Conservation (phyloP, 2,329 filamentous ascomycete species). For the Fusarium neocosmosporiellum region DNA sequence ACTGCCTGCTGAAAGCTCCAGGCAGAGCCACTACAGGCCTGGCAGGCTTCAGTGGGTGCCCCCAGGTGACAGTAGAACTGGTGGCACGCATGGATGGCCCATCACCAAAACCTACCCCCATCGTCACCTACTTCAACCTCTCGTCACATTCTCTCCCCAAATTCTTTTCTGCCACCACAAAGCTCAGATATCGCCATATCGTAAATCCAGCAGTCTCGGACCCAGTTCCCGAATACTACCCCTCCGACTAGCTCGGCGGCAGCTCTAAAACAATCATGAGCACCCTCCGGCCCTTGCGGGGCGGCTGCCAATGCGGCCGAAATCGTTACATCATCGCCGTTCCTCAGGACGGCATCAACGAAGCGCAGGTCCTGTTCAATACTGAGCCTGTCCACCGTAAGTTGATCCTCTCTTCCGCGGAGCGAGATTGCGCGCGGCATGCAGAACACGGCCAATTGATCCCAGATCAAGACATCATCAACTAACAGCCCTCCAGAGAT, state of each 20-base stretch:
- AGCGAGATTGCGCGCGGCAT: background rate
- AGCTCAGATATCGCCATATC: background rate
- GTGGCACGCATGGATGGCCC: background rate
- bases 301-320: slow-evolving; percentile 86
- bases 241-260: background rate
- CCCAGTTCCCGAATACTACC: background rate
- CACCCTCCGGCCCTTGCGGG: slow-evolving; percentile 69
- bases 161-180: background rate
- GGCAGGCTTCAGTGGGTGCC: slow-evolving; percentile 6
- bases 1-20: slow-evolving; percentile 34
- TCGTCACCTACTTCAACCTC: slow-evolving; percentile 7
- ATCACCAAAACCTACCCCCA: slow-evolving; percentile 27
- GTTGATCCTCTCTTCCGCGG: slow-evolving; percentile 48
- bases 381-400: slow-evolving; percentile 77
- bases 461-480: background rate
- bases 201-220: background rate
- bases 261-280: slow-evolving; percentile 53
- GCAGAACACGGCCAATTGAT: background rate
- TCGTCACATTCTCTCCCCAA: slow-evolving; percentile 9
- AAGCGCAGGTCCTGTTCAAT: slow-evolving; percentile 80
- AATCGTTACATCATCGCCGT: slow-evolving; percentile 83
- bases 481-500: slow-evolving; percentile 58
- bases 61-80: slow-evolving; percentile 1
- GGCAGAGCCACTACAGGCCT: slow-evolving; percentile 3
- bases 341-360: slow-evolving; percentile 66